Evolutionary conservation across 257 asterid species (phyloP).

Genomic region (Solanum clarkiae): DNA sequence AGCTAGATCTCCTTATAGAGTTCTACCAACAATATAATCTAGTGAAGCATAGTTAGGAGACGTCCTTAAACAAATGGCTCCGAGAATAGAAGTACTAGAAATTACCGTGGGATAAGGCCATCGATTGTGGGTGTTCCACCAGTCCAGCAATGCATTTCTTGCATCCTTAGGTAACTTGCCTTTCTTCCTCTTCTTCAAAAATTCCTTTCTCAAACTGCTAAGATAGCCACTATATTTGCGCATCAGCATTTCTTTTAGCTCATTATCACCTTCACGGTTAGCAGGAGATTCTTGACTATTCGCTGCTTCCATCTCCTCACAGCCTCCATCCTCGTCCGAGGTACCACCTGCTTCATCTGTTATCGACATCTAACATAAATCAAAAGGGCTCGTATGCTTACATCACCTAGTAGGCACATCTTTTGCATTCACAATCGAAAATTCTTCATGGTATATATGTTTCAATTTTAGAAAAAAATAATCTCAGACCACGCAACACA

Average conservation of each 20-base stretch:
- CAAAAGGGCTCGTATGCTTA: background rate
- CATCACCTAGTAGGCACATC: background rate
- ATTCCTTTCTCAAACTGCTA: conserved; percentile 49
- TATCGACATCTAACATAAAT: background rate
- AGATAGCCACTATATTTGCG: conserved; percentile 69
- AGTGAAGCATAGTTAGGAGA: background rate
- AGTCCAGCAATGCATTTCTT: conserved; percentile 39
- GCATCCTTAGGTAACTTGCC: conserved; percentile 70
- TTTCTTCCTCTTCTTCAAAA: conserved; percentile 56
- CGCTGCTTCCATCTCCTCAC: conserved; percentile 22
- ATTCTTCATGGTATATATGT: background rate
- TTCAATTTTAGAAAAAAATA: background rate
- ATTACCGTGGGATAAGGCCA: conserved; percentile 95
- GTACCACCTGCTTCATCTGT: conserved; percentile 37
- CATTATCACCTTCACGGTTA: conserved; percentile 13
- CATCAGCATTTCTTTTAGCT: conserved; percentile 62
- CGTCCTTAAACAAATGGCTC: background rate
- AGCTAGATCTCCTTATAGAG: background rate
- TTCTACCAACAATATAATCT: background rate
- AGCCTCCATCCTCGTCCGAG: conserved; percentile 32
- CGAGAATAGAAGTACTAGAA: background rate
- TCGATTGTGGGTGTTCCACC: conserved; percentile 78
- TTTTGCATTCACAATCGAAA: background rate
- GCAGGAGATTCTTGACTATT: conserved; percentile 18
- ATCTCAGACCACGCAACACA: background rate